Conservation (phyloP, 2,329 filamentous ascomycete genomes). For the Cryphonectria parasitica region DNA sequence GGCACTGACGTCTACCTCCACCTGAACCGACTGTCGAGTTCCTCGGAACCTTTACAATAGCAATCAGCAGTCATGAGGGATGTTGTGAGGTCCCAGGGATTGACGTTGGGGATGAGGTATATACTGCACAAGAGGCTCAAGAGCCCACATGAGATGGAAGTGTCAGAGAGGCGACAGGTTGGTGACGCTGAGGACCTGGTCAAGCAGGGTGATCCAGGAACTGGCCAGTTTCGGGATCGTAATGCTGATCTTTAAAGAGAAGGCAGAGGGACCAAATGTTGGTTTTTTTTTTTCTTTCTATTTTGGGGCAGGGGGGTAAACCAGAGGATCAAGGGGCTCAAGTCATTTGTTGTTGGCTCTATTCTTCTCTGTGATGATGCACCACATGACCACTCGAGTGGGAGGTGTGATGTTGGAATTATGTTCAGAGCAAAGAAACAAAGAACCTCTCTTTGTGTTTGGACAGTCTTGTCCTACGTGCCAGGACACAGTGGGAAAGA, state of each 20-base stretch:
- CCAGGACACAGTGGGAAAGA: not conserved
- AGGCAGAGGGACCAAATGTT: not conserved
- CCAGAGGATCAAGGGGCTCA: not conserved
- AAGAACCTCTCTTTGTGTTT: not conserved
- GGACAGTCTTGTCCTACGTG: not conserved
- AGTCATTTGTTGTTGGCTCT: not conserved
- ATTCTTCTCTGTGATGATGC: not conserved
- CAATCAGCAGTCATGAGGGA: constrained; percentile 88
- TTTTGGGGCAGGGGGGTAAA: not conserved
- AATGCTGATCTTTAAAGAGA: constrained; percentile 39
- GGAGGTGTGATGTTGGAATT: not conserved
- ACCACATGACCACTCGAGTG: not conserved
- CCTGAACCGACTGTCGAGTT: constrained; percentile 92
- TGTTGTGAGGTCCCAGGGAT: constrained; percentile 63
- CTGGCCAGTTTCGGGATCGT: constrained; percentile 26
- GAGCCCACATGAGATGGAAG: constrained; percentile 58
- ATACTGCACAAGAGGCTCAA: constrained; percentile 69
- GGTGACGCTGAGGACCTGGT: constrained; percentile 83
- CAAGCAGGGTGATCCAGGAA: constrained; percentile 46
- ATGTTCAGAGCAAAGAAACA: not conserved
- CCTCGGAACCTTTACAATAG: constrained; percentile 96
- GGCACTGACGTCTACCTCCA: constrained; percentile 98
- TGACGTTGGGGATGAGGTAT: constrained; percentile 56
- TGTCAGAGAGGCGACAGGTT: constrained; percentile 87
- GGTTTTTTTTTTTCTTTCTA: no score